Evolutionary conservation across 345 rosid genomes (phyloP).

Genomic region (Chamaenerion angustifolium): DNA sequence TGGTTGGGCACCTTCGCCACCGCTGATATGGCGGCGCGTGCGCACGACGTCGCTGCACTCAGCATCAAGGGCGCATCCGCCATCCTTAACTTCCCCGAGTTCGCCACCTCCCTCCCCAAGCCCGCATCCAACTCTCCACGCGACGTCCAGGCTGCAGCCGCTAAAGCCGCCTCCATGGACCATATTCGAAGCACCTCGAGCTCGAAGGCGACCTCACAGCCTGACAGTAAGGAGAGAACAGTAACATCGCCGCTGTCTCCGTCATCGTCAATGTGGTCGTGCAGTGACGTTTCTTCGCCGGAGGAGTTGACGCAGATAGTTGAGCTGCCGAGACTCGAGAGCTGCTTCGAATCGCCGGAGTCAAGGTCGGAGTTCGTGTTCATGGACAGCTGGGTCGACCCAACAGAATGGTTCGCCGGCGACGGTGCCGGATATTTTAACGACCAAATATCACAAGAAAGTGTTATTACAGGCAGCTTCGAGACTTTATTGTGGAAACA

Average conservation of each 20-base stretch:
- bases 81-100: too few species aligned
- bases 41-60: constrained; percentile 1
- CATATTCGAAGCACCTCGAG: too few species aligned
- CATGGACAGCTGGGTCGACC: constrained; percentile 22
- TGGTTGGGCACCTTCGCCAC: constrained; percentile 1
- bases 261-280: too few species aligned
- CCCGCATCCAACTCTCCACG: too few species aligned
- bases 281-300: too few species aligned
- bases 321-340: constrained; percentile 60
- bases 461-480: constrained; percentile 15
- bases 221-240: too few species aligned
- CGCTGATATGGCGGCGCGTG: constrained; percentile 4
- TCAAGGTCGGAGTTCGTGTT: constrained; percentile 29
- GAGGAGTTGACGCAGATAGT: constrained; percentile 60
- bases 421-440: constrained; percentile 2
- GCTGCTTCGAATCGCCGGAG: constrained; percentile 20
- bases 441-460: constrained; percentile 17
- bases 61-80: constrained; percentile 1
- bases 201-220: too few species aligned
- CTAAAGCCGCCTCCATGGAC: too few species aligned
- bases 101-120: too few species aligned
- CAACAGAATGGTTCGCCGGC: constrained; percentile 1
- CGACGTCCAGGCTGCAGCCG: too few species aligned
- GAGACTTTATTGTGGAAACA: constrained; percentile 30
- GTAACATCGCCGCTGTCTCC: too few species aligned